Conservation (phyloP, 2,329 filamentous ascomycete genomes). For the Ophiostoma sp. region DNA sequence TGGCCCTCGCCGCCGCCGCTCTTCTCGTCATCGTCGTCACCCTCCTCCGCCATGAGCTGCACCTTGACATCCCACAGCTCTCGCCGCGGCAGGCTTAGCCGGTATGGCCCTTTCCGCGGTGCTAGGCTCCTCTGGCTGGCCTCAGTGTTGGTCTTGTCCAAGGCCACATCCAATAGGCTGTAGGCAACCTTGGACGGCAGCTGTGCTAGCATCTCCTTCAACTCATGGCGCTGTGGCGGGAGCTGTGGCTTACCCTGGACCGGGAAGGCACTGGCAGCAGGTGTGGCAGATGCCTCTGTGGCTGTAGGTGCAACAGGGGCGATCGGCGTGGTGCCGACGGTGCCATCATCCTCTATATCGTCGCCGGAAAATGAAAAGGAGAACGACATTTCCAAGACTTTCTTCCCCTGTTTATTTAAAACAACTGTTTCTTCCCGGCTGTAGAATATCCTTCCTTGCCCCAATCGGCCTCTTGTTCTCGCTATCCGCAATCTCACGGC, state of each 20-base stretch:
- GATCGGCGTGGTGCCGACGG: conserved; percentile 23
- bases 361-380: conserved; percentile 57
- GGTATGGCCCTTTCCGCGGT: not conserved
- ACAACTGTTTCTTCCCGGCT: not conserved
- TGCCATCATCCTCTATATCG: conserved; percentile 50
- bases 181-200: conserved; percentile 73
- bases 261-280: conserved; percentile 50
- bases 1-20: conserved; percentile 33
- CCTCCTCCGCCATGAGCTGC: conserved; percentile 72
- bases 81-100: conserved; percentile 58
- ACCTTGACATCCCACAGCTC: conserved; percentile 77
- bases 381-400: conserved; percentile 31
- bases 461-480: not conserved
- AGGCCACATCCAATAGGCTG: conserved; percentile 52
- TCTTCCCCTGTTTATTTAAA: not conserved
- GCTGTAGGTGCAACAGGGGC: conserved; percentile 22
- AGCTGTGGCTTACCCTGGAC: conserved; percentile 57
- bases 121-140: not conserved
- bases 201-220: conserved; percentile 47
- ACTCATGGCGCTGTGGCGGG: conserved; percentile 46
- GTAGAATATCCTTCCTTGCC: not conserved
- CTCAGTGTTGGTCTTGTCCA: conserved; percentile 34
- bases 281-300: conserved; percentile 16
- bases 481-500: no score
- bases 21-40: conserved; percentile 48